Evolutionary conservation across 192 early-diverging fungal species (phyloP), one percentile per base, ranked within the genome.

Genomic region (Backusella australiensis): DNA sequence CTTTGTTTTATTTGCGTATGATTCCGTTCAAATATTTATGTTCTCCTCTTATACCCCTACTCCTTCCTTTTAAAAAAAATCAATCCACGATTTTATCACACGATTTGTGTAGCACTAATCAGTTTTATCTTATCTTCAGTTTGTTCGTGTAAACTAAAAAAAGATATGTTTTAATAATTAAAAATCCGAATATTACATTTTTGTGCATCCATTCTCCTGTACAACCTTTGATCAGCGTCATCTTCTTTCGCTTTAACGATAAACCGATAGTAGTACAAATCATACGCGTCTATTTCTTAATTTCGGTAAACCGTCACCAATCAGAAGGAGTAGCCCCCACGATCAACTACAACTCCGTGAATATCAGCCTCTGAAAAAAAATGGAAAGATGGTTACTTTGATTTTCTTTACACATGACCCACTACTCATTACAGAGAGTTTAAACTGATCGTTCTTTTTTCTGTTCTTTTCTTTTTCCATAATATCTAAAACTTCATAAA

Each of bases 231-330:
- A 32, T 69, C 68, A 69, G 35, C 21, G 5, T 69, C 39, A 32
- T 49, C 2, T 70, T n/a, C 15, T 44, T 34, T 49, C 70, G 70
- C 70, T 44, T 71, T 71, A 71, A 71, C 42, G 21, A 71, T 71
- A 71, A 49, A 49, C 70, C 70, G 70, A 29, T 2, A 63, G 56
- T 63, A 29, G 56, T 63, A 63, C 56, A 63, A 63, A 63, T 63
- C 23, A 29, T 63, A 63, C 56, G 26, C 56, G 21, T 63, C 56
- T 63, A 23, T 63, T 63, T 63, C 56, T 63, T 63, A 63, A 63
- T 63, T 29, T 63, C 56, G 56, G 56, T 63, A 63, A 29, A 26
- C 56, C 56, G 56, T 63, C 23, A 63, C 56, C 56, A 63, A 63
- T 59, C 23, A 59, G 23, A 59, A 26, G 26, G 53, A 26, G 53